phyloP scores from a whole-genome alignment of 2,329 filamentous ascomycete genomes.

The Colletotrichum truncatum region DNA sequence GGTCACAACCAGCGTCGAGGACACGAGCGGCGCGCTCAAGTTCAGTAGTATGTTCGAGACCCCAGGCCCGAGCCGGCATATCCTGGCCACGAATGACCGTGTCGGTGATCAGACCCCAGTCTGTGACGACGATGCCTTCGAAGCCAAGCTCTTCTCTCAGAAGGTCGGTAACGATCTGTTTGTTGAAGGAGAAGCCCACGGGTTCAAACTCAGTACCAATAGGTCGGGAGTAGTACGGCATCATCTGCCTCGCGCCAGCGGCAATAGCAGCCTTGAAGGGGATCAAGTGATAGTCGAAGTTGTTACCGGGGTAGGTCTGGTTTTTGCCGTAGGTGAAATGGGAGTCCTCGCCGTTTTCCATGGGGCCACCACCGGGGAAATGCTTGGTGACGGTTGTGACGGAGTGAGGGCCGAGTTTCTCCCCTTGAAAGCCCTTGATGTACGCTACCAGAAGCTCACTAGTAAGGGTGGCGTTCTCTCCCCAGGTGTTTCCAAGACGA shows the following conservation, averaged over 20 bases:
- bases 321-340: constrained; percentile 63
- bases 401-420: constrained; percentile 50
- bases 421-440: constrained; percentile 57
- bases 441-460: constrained; percentile 50
- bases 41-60: constrained; percentile 53
- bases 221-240: constrained; percentile 60
- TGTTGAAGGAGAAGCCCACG: constrained; percentile 61
- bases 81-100: constrained; percentile 49
- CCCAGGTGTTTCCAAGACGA: constrained; percentile 53
- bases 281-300: constrained; percentile 58
- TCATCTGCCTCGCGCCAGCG: constrained; percentile 59
- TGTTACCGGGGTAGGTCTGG: constrained; percentile 58
- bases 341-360: constrained; percentile 59
- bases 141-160: constrained; percentile 58
- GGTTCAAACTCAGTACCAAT: constrained; percentile 55
- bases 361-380: constrained; percentile 60
- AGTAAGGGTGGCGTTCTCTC: constrained; percentile 56
- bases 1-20: constrained; percentile 60
- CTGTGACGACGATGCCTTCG: constrained; percentile 59
- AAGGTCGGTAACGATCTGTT: constrained; percentile 58
- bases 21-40: constrained; percentile 52
- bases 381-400: constrained; percentile 62
- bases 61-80: constrained; percentile 60
- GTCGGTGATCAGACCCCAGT: constrained; percentile 63
- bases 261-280: constrained; percentile 60